Conservation (phyloP, 1,284 basidiomycete genomes). For the Rhodotorula mucilaginosa region DNA sequence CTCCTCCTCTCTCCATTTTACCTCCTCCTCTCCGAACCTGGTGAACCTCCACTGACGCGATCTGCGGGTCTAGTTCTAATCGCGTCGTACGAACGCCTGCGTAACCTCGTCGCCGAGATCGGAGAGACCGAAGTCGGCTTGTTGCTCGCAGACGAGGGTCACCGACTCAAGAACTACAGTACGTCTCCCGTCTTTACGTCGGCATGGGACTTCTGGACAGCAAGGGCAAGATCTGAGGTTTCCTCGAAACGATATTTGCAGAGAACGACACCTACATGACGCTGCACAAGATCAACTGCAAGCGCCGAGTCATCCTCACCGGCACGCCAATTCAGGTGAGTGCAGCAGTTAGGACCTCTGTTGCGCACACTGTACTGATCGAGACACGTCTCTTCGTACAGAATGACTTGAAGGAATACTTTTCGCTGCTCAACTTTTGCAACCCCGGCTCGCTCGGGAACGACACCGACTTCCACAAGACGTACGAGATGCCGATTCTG, state of each 20-base stretch:
- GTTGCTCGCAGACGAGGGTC: slow-evolving; percentile 93
- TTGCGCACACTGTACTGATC: neutral
- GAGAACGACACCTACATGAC: slow-evolving; percentile 71
- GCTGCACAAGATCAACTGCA: slow-evolving; percentile 78
- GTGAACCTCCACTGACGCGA: neutral
- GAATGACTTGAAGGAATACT: slow-evolving; percentile 97
- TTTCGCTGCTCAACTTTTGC: slow-evolving; percentile 92
- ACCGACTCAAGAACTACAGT: slow-evolving; percentile 96
- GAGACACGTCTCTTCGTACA: slow-evolving; percentile 48
- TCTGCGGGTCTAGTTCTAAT: slow-evolving; percentile 76
- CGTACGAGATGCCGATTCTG: slow-evolving; percentile 92
- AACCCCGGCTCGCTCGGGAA: slow-evolving; percentile 94
- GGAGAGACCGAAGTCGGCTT: slow-evolving; percentile 80
- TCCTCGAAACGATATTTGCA: neutral
- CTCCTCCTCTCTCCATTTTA: no score
- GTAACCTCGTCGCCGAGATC: slow-evolving; percentile 73
- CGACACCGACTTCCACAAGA: slow-evolving; percentile 90
- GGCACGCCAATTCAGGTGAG: slow-evolving; percentile 86
- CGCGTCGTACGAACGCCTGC: slow-evolving; percentile 94
- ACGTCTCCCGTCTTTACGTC: slow-evolving; percentile 37
- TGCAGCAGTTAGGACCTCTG: neutral
- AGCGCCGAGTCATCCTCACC: slow-evolving; percentile 91
- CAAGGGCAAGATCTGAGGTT: neutral
- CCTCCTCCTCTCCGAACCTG: neutral
- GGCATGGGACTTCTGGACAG: no score